Conservation (phyloP, 495 filamentous ascomycete genomes). For the Eremomyces bilateralis region DNA sequence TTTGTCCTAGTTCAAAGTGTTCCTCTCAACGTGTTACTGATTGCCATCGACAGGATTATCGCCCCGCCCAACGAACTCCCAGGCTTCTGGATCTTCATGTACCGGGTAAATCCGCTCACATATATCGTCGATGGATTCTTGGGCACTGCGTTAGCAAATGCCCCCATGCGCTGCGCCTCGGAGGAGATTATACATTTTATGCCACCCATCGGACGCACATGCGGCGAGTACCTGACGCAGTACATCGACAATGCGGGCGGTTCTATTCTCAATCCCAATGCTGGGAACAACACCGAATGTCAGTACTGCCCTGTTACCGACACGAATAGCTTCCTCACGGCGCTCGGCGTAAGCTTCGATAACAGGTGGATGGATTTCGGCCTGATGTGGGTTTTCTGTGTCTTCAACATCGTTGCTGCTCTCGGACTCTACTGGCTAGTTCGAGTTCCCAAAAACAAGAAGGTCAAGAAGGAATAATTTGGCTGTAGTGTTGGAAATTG, state of each 20-base stretch:
- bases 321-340: slow-evolving; percentile 40
- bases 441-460: slow-evolving; percentile 44
- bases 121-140: slow-evolving; percentile 46
- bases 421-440: slow-evolving; percentile 59
- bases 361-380: slow-evolving; percentile 55
- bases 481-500: no score
- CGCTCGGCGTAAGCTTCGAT: slow-evolving; percentile 26
- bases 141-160: slow-evolving; percentile 38
- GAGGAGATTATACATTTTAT: slow-evolving; percentile 37
- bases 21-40: no score
- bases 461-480: no score
- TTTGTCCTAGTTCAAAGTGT: no score
- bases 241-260: slow-evolving; percentile 29
- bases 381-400: slow-evolving; percentile 44
- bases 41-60: slow-evolving; percentile 50
- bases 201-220: slow-evolving; percentile 30
- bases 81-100: slow-evolving; percentile 74
- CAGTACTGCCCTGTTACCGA: slow-evolving; percentile 33
- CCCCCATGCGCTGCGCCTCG: slow-evolving; percentile 30
- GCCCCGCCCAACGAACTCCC: slow-evolving; percentile 38
- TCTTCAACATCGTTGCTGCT: slow-evolving; percentile 58
- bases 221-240: slow-evolving; percentile 30
- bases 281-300: slow-evolving; percentile 34
- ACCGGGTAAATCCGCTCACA: slow-evolving; percentile 52
- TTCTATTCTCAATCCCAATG: slow-evolving; percentile 28